Conservation (phyloP, 1,139 yeast genomes). For the Diutina mesorugosa region DNA sequence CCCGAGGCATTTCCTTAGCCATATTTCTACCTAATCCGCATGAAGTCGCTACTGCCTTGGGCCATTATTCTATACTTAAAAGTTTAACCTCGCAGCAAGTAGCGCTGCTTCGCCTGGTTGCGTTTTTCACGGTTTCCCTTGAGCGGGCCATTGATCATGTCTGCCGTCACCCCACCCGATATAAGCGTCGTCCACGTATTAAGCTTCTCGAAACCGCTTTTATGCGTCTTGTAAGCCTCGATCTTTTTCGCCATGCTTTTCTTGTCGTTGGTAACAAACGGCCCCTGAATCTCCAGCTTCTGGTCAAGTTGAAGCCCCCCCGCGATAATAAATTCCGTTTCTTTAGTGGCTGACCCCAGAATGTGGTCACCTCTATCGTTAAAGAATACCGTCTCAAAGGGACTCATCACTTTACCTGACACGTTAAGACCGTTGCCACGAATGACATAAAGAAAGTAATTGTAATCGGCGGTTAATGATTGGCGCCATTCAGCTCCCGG, state of each 20-base stretch:
- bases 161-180: conserved; percentile 42
- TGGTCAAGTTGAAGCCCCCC: conserved; percentile 75
- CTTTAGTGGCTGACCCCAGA: conserved; percentile 9
- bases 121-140: conserved; percentile 22
- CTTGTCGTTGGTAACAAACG: conserved; percentile 63
- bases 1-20: not conserved
- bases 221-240: conserved; percentile 51
- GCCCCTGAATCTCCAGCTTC: conserved; percentile 78
- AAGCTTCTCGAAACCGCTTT: conserved; percentile 65
- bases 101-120: conserved; percentile 16
- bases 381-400: conserved; percentile 38
- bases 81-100: conserved; percentile 7
- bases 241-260: conserved; percentile 57
- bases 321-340: conserved; percentile 48
- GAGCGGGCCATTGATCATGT: conserved; percentile 28
- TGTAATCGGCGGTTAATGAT: conserved; percentile 47
- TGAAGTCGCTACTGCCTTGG: not conserved
- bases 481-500: conserved; percentile 63
- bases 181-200: conserved; percentile 59
- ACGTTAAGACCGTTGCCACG: conserved; percentile 41
- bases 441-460: conserved; percentile 60
- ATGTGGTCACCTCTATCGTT: conserved; percentile 51
- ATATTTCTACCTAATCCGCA: not conserved
- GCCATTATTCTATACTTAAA: not conserved
- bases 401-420: conserved; percentile 15